These are phyloP conservation scores for Penicillium dipodomyicola DNA, from an alignment of 495 filamentous ascomycete genomes.

Conservation along the genomic window DNA sequence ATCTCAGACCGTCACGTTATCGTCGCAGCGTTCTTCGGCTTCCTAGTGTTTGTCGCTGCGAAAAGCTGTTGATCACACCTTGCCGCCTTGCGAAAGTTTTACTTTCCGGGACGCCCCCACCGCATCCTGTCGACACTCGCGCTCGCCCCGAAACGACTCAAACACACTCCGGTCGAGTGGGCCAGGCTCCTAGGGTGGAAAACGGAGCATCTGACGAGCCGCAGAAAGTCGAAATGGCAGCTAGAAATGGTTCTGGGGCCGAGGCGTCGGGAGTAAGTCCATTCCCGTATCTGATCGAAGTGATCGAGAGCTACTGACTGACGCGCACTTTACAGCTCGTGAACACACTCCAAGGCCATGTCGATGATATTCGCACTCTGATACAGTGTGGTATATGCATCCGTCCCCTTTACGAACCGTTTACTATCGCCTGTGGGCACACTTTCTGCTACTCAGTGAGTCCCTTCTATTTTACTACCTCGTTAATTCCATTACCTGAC, in stretches of 20 bases:
- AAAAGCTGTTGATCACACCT: slow-evolving; percentile 2
- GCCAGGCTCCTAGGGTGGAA: neutral
- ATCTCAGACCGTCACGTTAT: neutral
- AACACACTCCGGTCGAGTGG: slow-evolving; percentile 15
- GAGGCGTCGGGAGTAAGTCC: slow-evolving; percentile 38
- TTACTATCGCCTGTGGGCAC: slow-evolving; percentile 68
- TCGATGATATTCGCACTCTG: slow-evolving; percentile 48
- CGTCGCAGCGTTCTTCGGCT: neutral
- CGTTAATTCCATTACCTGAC: slow-evolving; percentile 3
- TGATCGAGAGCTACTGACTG: slow-evolving; percentile 7
- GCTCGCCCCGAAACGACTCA: slow-evolving; percentile 16
- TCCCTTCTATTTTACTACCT: slow-evolving; percentile 1
- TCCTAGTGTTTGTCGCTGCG: neutral
- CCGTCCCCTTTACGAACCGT: slow-evolving; percentile 69
- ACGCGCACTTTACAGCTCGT: slow-evolving; percentile 34
- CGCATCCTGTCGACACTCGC: slow-evolving; percentile 18
- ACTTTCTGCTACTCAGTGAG: slow-evolving; percentile 71
- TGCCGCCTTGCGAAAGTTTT: slow-evolving; percentile 18
- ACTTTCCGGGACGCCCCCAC: slow-evolving; percentile 19
- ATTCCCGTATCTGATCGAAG: neutral
- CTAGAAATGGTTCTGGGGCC: slow-evolving; percentile 11
- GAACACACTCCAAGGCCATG: slow-evolving; percentile 49
- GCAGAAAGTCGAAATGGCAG: slow-evolving; percentile 19
- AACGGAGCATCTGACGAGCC: slow-evolving; percentile 6
- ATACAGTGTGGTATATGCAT: slow-evolving; percentile 70